A percentile compares a stretch with the other conserved stretches of the same genome.
Conservation (phyloP, 352 stramenopile species). For the Pythium phragmiticola region DNA sequence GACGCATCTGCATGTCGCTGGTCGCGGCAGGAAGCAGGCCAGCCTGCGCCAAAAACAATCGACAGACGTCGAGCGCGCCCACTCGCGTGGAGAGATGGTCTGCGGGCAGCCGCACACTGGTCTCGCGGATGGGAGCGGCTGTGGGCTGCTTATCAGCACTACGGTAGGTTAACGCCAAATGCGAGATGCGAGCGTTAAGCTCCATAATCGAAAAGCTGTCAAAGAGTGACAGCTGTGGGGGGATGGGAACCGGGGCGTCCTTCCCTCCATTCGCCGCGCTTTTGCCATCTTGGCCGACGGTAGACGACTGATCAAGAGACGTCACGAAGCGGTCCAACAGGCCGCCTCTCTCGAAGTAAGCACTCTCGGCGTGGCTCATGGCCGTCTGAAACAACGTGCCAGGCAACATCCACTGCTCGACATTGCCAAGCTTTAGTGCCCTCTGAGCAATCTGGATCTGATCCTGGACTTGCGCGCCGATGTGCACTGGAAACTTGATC, state of each 20-base stretch:
- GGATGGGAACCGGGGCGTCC: conserved; percentile 34
- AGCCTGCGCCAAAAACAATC: conserved; percentile 77
- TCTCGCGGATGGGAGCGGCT: conserved; percentile 42
- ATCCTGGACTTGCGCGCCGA: conserved; percentile 54
- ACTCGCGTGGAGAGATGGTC: conserved; percentile 52
- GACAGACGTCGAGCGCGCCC: conserved; percentile 72
- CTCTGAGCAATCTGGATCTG: conserved; percentile 67
- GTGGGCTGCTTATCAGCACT: conserved; percentile 30
- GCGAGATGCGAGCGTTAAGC: conserved; percentile 75
- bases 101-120: conserved; percentile 31
- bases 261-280: conserved; percentile 15
- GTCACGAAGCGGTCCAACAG: conserved; percentile 80
- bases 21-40: conserved; percentile 63
- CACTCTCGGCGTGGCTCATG: conserved; percentile 63
- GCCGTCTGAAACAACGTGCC: conserved; percentile 72
- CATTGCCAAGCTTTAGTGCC: conserved; percentile 24
- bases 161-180: conserved; percentile 34
- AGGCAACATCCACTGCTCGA: conserved; percentile 27
- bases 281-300: conserved; percentile 29
- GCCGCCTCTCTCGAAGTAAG: conserved; percentile 67
- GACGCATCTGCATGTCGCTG: conserved; percentile 52
- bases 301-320: conserved; percentile 50
- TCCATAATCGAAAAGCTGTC: conserved; percentile 89
- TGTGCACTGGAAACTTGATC: conserved; percentile 56
- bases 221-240: conserved; percentile 75